Evolutionary conservation across 192 early-diverging fungal genomes (phyloP).

Genomic region (Gryganskiella cystojenkinii): DNA sequence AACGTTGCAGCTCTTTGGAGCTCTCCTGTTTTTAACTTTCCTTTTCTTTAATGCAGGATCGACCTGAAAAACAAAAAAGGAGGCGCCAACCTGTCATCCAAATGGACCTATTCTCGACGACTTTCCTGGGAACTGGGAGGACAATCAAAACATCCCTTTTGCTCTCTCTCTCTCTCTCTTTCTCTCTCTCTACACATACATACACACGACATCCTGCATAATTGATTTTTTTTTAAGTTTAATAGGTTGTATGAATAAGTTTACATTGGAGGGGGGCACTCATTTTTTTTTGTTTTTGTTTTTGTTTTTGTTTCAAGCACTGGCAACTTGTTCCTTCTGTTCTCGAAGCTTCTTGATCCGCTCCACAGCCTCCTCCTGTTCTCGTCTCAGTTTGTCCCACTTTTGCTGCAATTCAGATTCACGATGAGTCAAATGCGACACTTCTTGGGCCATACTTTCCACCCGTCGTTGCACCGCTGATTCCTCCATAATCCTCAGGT

Average conservation of each 20-base stretch:
- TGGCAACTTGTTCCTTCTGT: slow-evolving; percentile 17
- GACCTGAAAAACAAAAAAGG: too few relatives aligned
- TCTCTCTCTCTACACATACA: neutral
- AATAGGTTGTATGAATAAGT: too few relatives aligned
- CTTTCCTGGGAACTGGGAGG: too few relatives aligned
- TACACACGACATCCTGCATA: too few relatives aligned
- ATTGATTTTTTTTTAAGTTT: too few relatives aligned
- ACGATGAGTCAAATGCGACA: slow-evolving; percentile 52
- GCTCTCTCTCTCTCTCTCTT: neutral
- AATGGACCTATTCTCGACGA: too few relatives aligned
- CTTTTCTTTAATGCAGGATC: too few relatives aligned
- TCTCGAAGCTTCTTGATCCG: slow-evolving; percentile 61
- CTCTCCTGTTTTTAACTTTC: too few relatives aligned
- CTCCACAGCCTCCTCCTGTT: slow-evolving; percentile 52
- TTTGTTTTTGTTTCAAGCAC: neutral
- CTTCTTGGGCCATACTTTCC: slow-evolving; percentile 56
- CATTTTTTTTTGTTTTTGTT: neutral
- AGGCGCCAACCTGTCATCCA: too few relatives aligned
- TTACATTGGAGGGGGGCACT: neutral
- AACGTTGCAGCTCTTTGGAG: too few relatives aligned
- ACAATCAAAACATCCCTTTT: too few relatives aligned
- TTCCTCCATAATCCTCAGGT: slow-evolving; percentile 67
- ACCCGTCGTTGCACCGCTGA: slow-evolving; percentile 68
- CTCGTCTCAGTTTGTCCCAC: slow-evolving; percentile 45
- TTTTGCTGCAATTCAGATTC: slow-evolving; percentile 53